Percentiles rank a stretch among this genome's conserved stretches.
Evolutionary conservation across 805 yeast genomes (phyloP).

Genomic region (Lipomyces sp.): DNA sequence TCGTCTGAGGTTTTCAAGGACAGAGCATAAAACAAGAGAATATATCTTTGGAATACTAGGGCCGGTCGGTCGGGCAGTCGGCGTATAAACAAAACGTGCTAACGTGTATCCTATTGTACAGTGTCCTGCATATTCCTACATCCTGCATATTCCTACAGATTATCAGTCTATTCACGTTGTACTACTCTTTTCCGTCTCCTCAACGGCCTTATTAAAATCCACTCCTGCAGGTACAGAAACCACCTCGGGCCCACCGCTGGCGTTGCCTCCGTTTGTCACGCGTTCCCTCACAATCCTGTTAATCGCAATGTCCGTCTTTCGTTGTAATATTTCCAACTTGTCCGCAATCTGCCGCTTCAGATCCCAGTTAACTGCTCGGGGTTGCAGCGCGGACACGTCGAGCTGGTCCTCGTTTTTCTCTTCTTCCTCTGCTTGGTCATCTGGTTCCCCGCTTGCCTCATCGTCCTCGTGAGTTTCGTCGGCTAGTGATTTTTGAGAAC

Average conservation of each 20-base stretch:
- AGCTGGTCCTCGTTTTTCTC: conserved; percentile 26
- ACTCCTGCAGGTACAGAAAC: conserved; percentile 18
- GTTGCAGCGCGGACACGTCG: conserved; percentile 31
- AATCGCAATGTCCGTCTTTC: conserved; percentile 46
- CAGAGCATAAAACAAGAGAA: background rate
- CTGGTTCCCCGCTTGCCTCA: conserved; percentile 27
- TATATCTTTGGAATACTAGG: background rate
- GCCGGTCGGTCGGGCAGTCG: background rate
- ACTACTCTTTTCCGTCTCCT: conserved; percentile 6
- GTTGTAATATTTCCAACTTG: conserved; percentile 41
- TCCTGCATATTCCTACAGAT: background rate
- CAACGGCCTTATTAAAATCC: conserved; percentile 19
- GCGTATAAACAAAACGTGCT: too few relatives aligned
- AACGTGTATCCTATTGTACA: too few relatives aligned
- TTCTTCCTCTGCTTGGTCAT: conserved; percentile 35
- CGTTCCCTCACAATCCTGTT: conserved; percentile 42
- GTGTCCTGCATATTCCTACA: too few relatives aligned
- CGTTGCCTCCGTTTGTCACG: conserved; percentile 8
- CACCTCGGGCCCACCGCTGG: conserved; percentile 5
- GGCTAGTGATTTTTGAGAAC: conserved; percentile 22
- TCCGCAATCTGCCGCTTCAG: conserved; percentile 42
- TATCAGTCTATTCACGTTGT: background rate
- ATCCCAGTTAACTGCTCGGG: conserved; percentile 38
- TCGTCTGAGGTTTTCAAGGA: background rate
- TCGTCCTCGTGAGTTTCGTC: conserved; percentile 1